Base-by-base conservation (phyloP, 805 yeast genomes). In the Kregervanrija fluxuum region DNA sequence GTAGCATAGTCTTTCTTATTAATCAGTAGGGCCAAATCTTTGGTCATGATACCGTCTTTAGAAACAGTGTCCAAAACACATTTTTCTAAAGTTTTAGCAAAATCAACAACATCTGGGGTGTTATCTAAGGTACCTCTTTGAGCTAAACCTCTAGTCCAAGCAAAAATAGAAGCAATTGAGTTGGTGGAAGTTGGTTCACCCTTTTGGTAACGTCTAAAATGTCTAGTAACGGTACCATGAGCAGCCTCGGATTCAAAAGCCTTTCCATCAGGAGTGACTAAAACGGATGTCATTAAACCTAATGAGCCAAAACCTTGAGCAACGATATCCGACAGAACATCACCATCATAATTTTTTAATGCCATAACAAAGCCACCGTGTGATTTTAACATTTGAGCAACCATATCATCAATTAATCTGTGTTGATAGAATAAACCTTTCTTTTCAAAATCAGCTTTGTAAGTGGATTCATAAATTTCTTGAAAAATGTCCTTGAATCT, bases 221-320 rank as follows among this genome's bases (percentile, higher is more conserved):
- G 93, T 75, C 93, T 80, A 31, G 93, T 85, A 50, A 85, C 93
- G 13, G 93, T 85, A 55, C 93, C 93, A 59, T 85, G 93, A 32
- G 93, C 93, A 48, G 91, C 91, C 64, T 85, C 93, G 48, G 85
- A 73, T 69, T 85, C 93, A 55, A 81, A 85, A n/a, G 89, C 79
- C 62, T 82, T 82, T 36, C 93, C 93, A 66, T 85, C 91, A 42
- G 91, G 90, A 13, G 91, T 81, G 69, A 84, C 80, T 52, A 85
- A 73, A 35, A 80, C 86, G 10, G 93, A 85, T 9, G 93, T 84
- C 93, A 85, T 85, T 52, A 85, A 72, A 43, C 93, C 93, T 51
- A 85, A 69, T 2, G 91, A 84, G 17, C 93, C 93, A 53, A 85
- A 85, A 38, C 93, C 93, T 66, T 85, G 93, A 4, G 93, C 93